phyloP scores from a whole-genome alignment of 306 rosid genomes.

The Luffa acutangula region DNA sequence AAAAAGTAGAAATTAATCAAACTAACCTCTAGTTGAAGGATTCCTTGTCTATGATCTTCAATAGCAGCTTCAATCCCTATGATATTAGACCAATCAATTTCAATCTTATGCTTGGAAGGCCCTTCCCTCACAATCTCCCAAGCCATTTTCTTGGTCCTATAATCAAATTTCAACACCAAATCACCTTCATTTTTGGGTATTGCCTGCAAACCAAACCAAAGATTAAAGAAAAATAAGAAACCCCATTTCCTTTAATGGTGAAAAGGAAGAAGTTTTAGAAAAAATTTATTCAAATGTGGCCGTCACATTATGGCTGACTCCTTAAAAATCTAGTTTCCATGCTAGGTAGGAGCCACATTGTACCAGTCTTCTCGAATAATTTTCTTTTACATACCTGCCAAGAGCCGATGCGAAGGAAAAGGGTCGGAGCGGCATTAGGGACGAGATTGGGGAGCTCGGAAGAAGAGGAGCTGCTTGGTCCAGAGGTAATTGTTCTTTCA shows the following conservation, averaged over 20 bases:
- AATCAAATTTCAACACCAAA: background rate
- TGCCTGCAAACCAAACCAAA: background rate
- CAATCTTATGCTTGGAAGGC: background rate
- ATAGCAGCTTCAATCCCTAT: background rate
- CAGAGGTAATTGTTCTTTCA: background rate
- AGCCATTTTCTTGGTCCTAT: background rate
- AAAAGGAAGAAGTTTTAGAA: background rate
- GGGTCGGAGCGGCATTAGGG: background rate
- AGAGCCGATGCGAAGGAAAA: background rate
- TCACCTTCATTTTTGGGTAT: background rate
- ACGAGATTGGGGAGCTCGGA: background rate
- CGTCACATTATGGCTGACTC: too few relatives aligned
- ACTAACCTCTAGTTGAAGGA: background rate
- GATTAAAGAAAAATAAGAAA: background rate
- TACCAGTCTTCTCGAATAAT: too few relatives aligned
- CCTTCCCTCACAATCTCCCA: background rate
- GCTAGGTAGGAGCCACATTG: too few relatives aligned
- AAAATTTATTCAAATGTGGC: too few relatives aligned
- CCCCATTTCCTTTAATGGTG: background rate
- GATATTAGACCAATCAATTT: background rate
- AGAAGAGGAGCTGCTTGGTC: background rate
- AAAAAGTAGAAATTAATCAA: background rate
- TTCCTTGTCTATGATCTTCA: background rate
- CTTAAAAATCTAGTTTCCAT: too few relatives aligned
- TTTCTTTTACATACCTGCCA: background rate